A percentile compares a stretch with the other conserved stretches of the same genome.
Evolutionary conservation across 1,284 basidiomycete genomes (phyloP).

Genomic region (Sporisorium exsertum): DNA sequence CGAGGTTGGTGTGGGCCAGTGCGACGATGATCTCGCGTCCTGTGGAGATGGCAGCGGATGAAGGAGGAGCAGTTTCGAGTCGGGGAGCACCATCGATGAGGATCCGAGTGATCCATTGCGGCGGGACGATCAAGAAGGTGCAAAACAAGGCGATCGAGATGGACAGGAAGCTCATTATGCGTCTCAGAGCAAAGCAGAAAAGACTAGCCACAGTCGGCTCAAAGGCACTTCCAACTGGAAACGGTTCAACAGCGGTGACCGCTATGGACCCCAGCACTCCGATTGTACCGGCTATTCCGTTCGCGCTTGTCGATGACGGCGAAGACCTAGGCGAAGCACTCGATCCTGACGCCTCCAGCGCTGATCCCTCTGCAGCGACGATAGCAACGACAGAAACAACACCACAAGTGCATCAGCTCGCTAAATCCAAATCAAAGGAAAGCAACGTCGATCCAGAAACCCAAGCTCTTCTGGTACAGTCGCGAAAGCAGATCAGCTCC

Average conservation of each 20-base stretch:
- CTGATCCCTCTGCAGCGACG: neutral
- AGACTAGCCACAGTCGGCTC: constrained; percentile 1
- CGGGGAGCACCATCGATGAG: constrained; percentile 15
- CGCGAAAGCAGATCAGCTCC: constrained; percentile 36
- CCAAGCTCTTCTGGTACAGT: constrained; percentile 31
- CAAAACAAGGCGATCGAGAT: constrained; percentile 54
- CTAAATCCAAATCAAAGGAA: neutral
- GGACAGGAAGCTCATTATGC: constrained; percentile 40
- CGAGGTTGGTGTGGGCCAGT: constrained; percentile 47
- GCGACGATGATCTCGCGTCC: constrained; percentile 44
- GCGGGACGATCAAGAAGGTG: constrained; percentile 57
- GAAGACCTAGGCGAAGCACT: constrained; percentile 47
- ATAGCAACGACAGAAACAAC: neutral
- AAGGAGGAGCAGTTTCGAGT: neutral
- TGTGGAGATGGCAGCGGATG: constrained; percentile 12
- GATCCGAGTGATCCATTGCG: constrained; percentile 45
- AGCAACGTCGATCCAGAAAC: constrained; percentile 26
- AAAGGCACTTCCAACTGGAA: neutral
- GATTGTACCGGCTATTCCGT: neutral
- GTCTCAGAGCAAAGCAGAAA: constrained; percentile 26
- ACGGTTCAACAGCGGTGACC: neutral
- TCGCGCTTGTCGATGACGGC: constrained; percentile 16
- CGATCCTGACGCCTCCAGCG: constrained; percentile 3
- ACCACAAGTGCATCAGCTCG: neutral
- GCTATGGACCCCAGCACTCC: neutral